phyloP scores from a whole-genome alignment of 2,329 filamentous ascomycete species.

The Cercospora nicotianae region DNA sequence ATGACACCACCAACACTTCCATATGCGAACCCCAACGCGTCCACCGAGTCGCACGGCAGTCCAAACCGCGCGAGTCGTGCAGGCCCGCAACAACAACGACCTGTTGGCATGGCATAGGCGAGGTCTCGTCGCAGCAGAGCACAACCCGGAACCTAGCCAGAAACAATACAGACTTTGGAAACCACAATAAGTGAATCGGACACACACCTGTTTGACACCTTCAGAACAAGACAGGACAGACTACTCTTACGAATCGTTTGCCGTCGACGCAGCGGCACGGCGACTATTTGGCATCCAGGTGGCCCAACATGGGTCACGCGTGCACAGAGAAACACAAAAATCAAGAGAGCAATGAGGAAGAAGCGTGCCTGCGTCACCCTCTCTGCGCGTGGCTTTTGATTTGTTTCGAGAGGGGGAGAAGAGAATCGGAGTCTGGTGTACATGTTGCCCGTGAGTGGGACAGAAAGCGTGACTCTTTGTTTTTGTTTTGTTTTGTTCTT shows the following conservation, averaged over 20 bases:
- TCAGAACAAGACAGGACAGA: background rate
- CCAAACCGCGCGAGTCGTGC: conserved; percentile 31
- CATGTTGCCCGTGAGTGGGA: background rate
- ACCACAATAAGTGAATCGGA: background rate
- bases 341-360: background rate
- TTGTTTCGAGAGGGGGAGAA: background rate
- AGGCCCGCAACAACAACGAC: background rate
- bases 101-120: conserved; percentile 11
- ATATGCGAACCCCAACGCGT: conserved; percentile 33
- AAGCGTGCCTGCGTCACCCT: background rate
- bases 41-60: conserved; percentile 36
- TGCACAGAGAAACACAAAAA: background rate
- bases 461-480: background rate
- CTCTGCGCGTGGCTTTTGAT: background rate
- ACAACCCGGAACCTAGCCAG: background rate
- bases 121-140: background rate
- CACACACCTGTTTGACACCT: background rate
- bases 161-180: background rate
- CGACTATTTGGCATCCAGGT: background rate
- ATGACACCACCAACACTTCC: conserved; percentile 33
- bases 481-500: background rate
- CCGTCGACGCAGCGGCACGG: background rate
- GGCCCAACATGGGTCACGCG: background rate
- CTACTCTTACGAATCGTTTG: background rate
- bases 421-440: conserved; percentile 7